phyloP scores from a whole-genome alignment of 257 asterid genomes.

The Penstemon newberryi region DNA sequence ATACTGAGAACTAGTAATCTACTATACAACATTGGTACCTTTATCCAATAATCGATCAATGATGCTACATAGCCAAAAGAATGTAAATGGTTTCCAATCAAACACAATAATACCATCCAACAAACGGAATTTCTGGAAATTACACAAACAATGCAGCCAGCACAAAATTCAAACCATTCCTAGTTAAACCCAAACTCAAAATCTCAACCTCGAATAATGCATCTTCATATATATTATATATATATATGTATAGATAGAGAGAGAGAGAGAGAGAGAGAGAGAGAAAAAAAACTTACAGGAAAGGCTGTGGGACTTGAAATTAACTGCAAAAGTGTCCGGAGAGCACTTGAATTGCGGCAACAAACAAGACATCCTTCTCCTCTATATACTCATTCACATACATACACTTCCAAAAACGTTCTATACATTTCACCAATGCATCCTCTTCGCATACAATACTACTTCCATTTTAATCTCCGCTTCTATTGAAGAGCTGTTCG shows the following conservation, averaged over 20 bases:
- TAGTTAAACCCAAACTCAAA: conserved; percentile 10
- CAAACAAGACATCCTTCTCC: conserved; percentile 75
- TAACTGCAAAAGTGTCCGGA: conserved; percentile 73
- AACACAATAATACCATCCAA: conserved; percentile 14
- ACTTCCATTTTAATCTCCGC: not conserved
- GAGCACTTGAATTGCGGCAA: conserved; percentile 92
- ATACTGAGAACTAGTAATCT: conserved; percentile 1
- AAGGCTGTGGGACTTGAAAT: conserved; percentile 56
- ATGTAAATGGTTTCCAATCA: conserved; percentile 2
- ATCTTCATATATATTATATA: not conserved
- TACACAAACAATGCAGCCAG: conserved; percentile 26
- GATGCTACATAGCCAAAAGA: not conserved
- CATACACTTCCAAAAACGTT: conserved; percentile 18
- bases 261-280: not conserved
- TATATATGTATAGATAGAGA: too few species aligned
- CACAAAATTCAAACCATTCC: not conserved
- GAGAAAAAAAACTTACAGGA: conserved; percentile 41
- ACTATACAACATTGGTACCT: too few species aligned
- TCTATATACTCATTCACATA: conserved; percentile 28
- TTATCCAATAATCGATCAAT: too few species aligned
- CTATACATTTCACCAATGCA: conserved; percentile 18
- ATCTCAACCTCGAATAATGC: not conserved
- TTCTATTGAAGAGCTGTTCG: conserved; percentile 1
- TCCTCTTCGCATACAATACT: conserved; percentile 9
- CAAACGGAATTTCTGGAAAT: not conserved